Evolutionary conservation across 2,329 filamentous ascomycete genomes (phyloP).

Genomic region (Emericellopsis cladophorae): DNA sequence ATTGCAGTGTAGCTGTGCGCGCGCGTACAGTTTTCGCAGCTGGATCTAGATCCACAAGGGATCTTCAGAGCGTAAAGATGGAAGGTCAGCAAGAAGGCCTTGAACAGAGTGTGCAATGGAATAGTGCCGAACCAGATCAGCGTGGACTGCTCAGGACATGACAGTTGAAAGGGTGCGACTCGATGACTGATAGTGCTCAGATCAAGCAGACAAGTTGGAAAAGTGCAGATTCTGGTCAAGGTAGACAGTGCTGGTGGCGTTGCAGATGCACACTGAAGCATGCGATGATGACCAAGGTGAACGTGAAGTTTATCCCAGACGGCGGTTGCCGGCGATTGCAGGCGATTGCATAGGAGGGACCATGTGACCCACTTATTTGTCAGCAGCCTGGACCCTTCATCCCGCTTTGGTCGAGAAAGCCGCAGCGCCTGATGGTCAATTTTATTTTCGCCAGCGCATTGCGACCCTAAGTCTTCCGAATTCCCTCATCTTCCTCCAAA

Average conservation of each 20-base stretch:
- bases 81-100: conserved; percentile 23
- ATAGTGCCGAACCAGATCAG: conserved; percentile 29
- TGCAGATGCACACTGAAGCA: neutral
- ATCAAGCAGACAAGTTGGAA: neutral
- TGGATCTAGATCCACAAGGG: conserved; percentile 7
- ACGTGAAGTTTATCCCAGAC: no score
- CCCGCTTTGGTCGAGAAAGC: neutral
- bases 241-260: no score
- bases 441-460: neutral
- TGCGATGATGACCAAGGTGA: no score
- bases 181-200: neutral
- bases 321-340: neutral
- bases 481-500: no score
- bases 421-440: neutral
- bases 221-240: neutral
- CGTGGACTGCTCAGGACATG: conserved; percentile 21
- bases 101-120: conserved; percentile 15
- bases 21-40: conserved; percentile 1
- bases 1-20: neutral
- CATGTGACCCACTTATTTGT: neutral
- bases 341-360: neutral
- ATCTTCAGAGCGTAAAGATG: conserved; percentile 8
- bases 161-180: neutral
- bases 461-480: neutral
- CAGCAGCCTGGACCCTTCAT: neutral